phyloP scores from a whole-genome alignment of 169 alveolate species.

The Perkinsus marinus region DNA sequence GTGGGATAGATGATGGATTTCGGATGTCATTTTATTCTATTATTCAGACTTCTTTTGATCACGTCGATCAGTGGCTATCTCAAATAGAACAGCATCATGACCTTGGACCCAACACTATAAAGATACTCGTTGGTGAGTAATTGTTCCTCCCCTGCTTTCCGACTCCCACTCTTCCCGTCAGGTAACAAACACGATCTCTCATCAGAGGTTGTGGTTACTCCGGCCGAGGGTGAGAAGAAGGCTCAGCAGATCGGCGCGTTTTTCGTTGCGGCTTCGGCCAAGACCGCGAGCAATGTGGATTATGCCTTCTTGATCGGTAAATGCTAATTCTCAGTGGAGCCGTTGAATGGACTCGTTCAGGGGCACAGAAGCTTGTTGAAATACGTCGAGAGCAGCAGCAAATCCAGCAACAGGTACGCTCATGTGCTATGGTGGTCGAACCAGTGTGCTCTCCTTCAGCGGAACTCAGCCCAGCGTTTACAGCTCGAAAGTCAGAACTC shows the following conservation, averaged over 20 bases:
- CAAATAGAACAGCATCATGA: constrained; percentile 76
- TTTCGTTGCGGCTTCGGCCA: constrained; percentile 40
- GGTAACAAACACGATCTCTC: constrained; percentile 78
- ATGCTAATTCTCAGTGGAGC: background rate
- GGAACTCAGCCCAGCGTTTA: background rate
- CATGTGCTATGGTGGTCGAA: background rate
- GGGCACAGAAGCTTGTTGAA: background rate
- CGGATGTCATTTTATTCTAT: background rate
- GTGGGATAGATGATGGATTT: background rate
- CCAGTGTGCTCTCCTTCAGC: background rate
- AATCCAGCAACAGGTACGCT: background rate
- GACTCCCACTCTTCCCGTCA: constrained; percentile 15
- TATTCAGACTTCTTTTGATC: constrained; percentile 46
- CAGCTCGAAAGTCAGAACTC: background rate
- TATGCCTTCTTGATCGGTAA: constrained; percentile 23
- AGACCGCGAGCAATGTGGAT: constrained; percentile 39
- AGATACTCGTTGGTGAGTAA: constrained; percentile 51
- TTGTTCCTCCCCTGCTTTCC: background rate
- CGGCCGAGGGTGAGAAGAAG: constrained; percentile 25
- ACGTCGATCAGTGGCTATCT: constrained; percentile 74
- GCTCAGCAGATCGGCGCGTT: constrained; percentile 26
- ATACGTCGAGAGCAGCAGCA: background rate
- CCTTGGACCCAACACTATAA: constrained; percentile 26
- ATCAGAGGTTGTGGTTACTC: constrained; percentile 19
- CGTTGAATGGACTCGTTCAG: background rate